These are phyloP conservation scores for Groenewaldozyma tartarivorans DNA, from an alignment of 805 yeast species.

Conservation along the genomic window DNA sequence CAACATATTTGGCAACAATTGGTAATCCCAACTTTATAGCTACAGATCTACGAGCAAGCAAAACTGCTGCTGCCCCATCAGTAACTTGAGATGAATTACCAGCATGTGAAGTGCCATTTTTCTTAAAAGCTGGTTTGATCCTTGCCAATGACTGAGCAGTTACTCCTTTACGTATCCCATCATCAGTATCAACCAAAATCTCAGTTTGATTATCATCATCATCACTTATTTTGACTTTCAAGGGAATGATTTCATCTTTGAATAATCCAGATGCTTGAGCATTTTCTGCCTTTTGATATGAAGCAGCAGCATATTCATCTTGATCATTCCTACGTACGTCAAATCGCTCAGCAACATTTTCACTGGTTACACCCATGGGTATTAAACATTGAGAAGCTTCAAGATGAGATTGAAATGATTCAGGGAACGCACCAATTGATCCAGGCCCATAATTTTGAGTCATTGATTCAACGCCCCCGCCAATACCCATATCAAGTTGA, in stretches of 20 bases:
- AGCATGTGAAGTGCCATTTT: constrained; percentile 82
- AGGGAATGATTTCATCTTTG: constrained; percentile 81
- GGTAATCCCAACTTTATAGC: constrained; percentile 69
- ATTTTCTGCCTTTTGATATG: constrained; percentile 73
- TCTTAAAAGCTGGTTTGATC: constrained; percentile 78
- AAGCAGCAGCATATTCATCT: constrained; percentile 81
- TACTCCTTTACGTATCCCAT: constrained; percentile 85
- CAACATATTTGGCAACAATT: constrained; percentile 70
- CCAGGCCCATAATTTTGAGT: constrained; percentile 78
- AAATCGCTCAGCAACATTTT: constrained; percentile 70
- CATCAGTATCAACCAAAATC: constrained; percentile 55
- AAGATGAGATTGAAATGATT: constrained; percentile 35
- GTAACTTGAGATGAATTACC: constrained; percentile 95
- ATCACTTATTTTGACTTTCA: constrained; percentile 48
- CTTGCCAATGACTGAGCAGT: constrained; percentile 67
- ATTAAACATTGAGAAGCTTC: constrained; percentile 64
- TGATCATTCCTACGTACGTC: constrained; percentile 59
- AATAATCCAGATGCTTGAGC: constrained; percentile 69
- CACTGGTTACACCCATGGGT: constrained; percentile 96
- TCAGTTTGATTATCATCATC: constrained; percentile 50
- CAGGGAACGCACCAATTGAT: constrained; percentile 55
- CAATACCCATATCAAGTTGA: constrained; percentile 85
- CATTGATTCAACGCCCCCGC: constrained; percentile 93
- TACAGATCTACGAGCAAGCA: constrained; percentile 74
- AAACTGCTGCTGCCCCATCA: constrained; percentile 90